These are phyloP conservation scores for Hanseniaspora nectarophila DNA, from an alignment of 805 yeast genomes.

Conservation along the genomic window DNA sequence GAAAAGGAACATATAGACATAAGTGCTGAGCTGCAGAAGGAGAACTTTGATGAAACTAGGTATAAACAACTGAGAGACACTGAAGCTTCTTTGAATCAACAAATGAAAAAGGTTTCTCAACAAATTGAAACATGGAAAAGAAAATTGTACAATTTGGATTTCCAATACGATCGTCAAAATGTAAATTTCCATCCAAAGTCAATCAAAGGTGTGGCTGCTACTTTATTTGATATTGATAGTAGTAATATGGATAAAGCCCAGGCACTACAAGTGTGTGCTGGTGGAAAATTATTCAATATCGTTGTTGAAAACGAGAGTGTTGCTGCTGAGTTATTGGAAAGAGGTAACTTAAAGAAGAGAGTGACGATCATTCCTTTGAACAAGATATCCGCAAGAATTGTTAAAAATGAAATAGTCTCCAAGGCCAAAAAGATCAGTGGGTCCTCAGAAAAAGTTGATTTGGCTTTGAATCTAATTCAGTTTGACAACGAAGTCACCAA, in stretches of 20 bases:
- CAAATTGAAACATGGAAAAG: conserved; percentile 49
- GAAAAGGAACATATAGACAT: conserved; percentile 31
- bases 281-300: conserved; percentile 77
- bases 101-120: conserved; percentile 34
- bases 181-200: conserved; percentile 46
- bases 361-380: conserved; percentile 88
- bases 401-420: conserved; percentile 41
- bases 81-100: conserved; percentile 35
- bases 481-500: conserved; percentile 56
- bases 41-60: conserved; percentile 47
- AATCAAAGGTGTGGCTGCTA: conserved; percentile 85
- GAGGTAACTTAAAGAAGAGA: conserved; percentile 64
- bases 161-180: conserved; percentile 54
- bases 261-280: conserved; percentile 90
- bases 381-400: conserved; percentile 54
- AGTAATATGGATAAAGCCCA: conserved; percentile 48
- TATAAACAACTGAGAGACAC: conserved; percentile 36
- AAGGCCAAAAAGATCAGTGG: conserved; percentile 45
- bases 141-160: conserved; percentile 61
- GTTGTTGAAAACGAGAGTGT: conserved; percentile 80
- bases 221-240: conserved; percentile 55
- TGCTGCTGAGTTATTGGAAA: conserved; percentile 71
- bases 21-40: conserved; percentile 33
- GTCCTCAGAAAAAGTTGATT: conserved; percentile 75
- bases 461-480: conserved; percentile 73